These are phyloP conservation scores for Amesomyces nigricolor DNA, from an alignment of 2,329 filamentous ascomycete species.

Conservation along the genomic window DNA sequence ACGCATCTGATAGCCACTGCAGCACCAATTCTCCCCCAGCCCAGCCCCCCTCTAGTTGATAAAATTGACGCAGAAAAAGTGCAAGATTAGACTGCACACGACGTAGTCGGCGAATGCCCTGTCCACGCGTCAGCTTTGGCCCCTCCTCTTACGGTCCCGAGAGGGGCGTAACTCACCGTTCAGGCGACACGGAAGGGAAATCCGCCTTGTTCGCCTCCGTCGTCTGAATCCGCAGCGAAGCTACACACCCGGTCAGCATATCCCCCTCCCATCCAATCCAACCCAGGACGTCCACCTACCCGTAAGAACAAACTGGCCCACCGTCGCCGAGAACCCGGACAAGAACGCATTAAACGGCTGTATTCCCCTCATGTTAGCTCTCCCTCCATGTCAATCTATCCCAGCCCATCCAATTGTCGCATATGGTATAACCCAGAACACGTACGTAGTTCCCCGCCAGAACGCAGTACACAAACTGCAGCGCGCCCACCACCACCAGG, in stretches of 20 bases:
- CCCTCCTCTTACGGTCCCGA: no score
- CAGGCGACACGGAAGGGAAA: constrained; percentile 70
- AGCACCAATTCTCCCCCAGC: background rate
- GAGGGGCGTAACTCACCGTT: constrained; percentile 60
- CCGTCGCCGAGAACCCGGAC: constrained; percentile 86
- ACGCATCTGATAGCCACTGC: background rate
- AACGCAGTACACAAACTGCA: constrained; percentile 92
- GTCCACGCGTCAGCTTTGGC: background rate
- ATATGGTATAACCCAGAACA: constrained; percentile 25
- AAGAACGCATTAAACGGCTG: constrained; percentile 99
- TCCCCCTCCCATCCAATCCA: background rate
- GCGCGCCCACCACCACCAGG: constrained; percentile 72
- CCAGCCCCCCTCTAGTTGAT: constrained; percentile 66
- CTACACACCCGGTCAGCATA: constrained; percentile 33
- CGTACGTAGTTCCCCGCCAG: constrained; percentile 90
- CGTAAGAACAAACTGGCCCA: constrained; percentile 96
- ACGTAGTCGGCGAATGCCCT: constrained; percentile 96
- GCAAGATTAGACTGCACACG: constrained; percentile 88
- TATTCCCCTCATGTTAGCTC: background rate
- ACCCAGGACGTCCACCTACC: constrained; percentile 46
- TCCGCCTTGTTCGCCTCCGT: constrained; percentile 74
- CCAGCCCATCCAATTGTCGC: no score
- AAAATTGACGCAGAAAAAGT: constrained; percentile 99
- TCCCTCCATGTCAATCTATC: background rate
- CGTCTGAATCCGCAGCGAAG: constrained; percentile 83